phyloP scores from a whole-genome alignment of 495 filamentous ascomycete species.

The Daldinia grandis region DNA sequence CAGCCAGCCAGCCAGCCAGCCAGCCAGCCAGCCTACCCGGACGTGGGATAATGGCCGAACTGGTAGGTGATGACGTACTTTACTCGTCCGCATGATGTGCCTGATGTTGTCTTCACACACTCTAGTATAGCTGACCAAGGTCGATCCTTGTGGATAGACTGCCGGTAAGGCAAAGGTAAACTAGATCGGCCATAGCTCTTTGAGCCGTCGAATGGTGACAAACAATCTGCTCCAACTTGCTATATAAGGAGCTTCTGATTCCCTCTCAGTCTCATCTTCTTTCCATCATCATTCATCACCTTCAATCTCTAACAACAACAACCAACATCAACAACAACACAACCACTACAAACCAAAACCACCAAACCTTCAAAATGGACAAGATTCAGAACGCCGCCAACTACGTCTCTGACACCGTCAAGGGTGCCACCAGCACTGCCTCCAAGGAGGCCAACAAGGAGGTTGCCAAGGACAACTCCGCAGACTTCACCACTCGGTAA shows the following conservation, averaged over 20 bases:
- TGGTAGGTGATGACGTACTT: slow-evolving; percentile 30
- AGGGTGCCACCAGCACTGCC: slow-evolving; percentile 55
- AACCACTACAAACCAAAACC: slow-evolving; percentile 47
- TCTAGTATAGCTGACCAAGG: background rate
- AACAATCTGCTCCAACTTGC: slow-evolving; percentile 15
- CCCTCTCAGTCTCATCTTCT: slow-evolving; percentile 9
- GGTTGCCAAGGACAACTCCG: slow-evolving; percentile 67
- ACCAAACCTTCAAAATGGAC: slow-evolving; percentile 60
- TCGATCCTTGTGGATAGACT: background rate
- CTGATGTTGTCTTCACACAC: slow-evolving; percentile 8
- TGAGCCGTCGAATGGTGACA: slow-evolving; percentile 9
- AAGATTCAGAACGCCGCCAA: slow-evolving; percentile 67
- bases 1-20: too few relatives aligned
- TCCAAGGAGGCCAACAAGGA: slow-evolving; percentile 75
- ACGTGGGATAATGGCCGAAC: slow-evolving; percentile 26
- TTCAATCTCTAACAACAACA: slow-evolving; percentile 12
- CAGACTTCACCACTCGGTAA: slow-evolving; percentile 60
- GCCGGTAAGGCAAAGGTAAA: slow-evolving; percentile 1
- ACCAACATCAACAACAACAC: slow-evolving; percentile 30
- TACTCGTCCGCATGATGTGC: slow-evolving; percentile 29
- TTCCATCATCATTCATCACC: slow-evolving; percentile 17
- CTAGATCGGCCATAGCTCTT: background rate
- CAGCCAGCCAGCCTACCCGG: too few relatives aligned
- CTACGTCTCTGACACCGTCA: slow-evolving; percentile 67
- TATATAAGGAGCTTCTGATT: slow-evolving; percentile 27